phyloP scores from a whole-genome alignment of 176 grass and related monocot genomes.

The Ensete ventricosum region DNA sequence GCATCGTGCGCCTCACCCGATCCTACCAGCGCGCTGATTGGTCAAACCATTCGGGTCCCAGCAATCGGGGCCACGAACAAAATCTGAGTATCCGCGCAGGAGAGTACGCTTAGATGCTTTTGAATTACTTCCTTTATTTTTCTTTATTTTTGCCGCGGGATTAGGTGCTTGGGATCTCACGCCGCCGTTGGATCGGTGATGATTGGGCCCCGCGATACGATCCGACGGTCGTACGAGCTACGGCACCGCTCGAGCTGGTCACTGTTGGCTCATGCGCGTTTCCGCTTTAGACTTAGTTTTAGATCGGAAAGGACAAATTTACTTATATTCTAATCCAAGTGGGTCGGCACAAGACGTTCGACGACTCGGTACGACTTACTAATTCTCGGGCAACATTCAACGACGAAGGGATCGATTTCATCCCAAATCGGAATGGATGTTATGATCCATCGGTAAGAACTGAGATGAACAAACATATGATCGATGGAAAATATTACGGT shows the following conservation, averaged over 20 bases:
- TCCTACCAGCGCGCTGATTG: not conserved
- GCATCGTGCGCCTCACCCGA: not conserved
- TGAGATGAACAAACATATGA: too few relatives aligned
- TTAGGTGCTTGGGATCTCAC: not conserved
- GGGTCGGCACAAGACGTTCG: not conserved
- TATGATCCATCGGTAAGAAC: too few relatives aligned
- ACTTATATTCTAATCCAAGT: not conserved
- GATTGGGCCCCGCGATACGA: not conserved
- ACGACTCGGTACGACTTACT: too few relatives aligned
- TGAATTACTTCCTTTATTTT: not conserved
- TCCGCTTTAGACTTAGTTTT: not conserved
- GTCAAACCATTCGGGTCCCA: not conserved
- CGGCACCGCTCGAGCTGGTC: not conserved
- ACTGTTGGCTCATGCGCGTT: not conserved
- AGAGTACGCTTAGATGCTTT: not conserved
- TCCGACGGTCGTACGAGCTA: not conserved
- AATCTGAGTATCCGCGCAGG: fast-evolving
- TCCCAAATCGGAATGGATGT: too few relatives aligned
- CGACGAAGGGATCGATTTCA: too few relatives aligned
- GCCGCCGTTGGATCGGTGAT: not conserved
- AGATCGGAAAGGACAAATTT: not conserved
- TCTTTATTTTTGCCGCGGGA: not conserved
- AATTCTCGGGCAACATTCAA: too few relatives aligned
- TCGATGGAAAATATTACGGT: too few relatives aligned
- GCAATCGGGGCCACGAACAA: too few relatives aligned